These are phyloP conservation scores for Backusella parvicylindrica DNA, from an alignment of 192 early-diverging fungal genomes.

Conservation along the genomic window DNA sequence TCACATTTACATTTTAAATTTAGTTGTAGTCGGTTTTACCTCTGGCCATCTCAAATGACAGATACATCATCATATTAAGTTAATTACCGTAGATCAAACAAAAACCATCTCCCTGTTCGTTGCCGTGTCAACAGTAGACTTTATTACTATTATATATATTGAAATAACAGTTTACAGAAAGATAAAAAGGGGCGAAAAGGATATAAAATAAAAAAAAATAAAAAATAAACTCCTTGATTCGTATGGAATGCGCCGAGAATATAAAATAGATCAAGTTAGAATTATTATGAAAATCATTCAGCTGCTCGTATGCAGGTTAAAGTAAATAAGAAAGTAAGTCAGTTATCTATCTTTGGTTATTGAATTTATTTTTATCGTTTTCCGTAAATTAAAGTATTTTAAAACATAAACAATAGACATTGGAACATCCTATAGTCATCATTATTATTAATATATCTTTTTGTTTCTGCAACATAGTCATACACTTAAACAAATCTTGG, in stretches of 20 bases:
- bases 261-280: not conserved
- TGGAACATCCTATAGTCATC: not conserved
- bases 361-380: not conserved
- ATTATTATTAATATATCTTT: not conserved
- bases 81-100: not conserved
- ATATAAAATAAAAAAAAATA: not conserved
- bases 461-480: not conserved
- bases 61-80: not conserved
- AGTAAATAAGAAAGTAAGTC: not conserved
- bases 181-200: not conserved
- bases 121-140: not conserved
- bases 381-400: not conserved
- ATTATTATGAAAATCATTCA: constrained; percentile 8
- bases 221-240: not conserved
- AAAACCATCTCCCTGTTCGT: not conserved
- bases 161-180: not conserved
- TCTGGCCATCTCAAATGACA: not conserved
- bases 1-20: not conserved
- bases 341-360: not conserved
- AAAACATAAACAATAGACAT: not conserved
- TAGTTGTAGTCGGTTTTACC: not conserved
- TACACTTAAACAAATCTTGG: not conserved
- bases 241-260: not conserved
- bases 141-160: not conserved
- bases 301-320: constrained; percentile 8